Base-by-base conservation (phyloP, 2,329 filamentous ascomycete genomes). In the Paramyrothecium sp. region DNA sequence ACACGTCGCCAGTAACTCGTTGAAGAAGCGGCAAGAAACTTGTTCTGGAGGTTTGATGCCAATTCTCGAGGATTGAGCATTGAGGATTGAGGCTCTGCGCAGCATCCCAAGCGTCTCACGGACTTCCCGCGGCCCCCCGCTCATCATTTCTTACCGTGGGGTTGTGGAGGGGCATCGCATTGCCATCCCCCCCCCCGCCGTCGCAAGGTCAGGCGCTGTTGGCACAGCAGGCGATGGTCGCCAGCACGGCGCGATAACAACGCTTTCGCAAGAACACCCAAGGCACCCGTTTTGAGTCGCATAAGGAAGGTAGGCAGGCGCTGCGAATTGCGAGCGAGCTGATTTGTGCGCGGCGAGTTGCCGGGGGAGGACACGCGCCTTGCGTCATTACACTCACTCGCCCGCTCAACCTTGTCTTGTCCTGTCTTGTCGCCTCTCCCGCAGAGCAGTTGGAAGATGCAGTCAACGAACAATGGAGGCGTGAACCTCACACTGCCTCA, bases 401-500 rank as follows among this genome's bases (percentile, higher is more conserved):
- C 26, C 10, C 10, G 26, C 26, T 30, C 26, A 30, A 30, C 10
- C 26, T 30, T 10, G 10, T 5, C 26, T n/a, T n/a, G n/a, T n/a
- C n/a, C n/a, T n/a, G n/a, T 30, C 26, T 30, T 10, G 10, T 5
- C 26, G 10, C 26, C 26, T 30, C 10, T 30, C 26, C 5, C 26
- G 26, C 26, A 30, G 10, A 30, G 26, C 26, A 4, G 26, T 4
- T 44, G 13, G n/a, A 19, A 44, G 38, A 44, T 44, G 38, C 38
- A 44, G 38, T 16, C 38, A 4, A 5, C 38, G 13, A 44, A 44
- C 38, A 16, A 44, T 44, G 38, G 38, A 4, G 38, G 38, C 38
- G 82, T 81, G 78, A 82, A 74, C 67, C 70, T 83, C 70, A 80
- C 78, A 59, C 71, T 84, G 38, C 82, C 82, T 53, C 66, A 84